Evolutionary conservation across 1,284 basidiomycete genomes (phyloP).

Genomic region (Trametes versicolor): DNA sequence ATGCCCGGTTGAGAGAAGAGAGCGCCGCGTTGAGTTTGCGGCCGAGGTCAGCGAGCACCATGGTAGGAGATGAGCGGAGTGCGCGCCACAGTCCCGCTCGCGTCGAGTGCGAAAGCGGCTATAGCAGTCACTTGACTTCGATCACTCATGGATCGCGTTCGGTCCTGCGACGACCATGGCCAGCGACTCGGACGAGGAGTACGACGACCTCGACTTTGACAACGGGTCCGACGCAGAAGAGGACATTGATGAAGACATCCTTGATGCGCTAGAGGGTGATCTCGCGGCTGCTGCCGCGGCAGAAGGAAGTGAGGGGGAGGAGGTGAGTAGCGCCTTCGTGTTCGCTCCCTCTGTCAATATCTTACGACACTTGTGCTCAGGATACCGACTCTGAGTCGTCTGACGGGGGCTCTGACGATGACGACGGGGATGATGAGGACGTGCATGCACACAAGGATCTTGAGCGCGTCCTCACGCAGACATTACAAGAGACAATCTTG

Average conservation of each 20-base stretch:
- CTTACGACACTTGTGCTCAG: constrained; percentile 41
- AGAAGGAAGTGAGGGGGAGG: constrained; percentile 49
- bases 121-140: constrained; percentile 32
- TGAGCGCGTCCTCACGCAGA: constrained; percentile 32
- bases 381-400: constrained; percentile 66
- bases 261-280: constrained; percentile 59
- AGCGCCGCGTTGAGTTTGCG: constrained; percentile 94
- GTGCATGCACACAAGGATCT: constrained; percentile 32
- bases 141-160: constrained; percentile 25
- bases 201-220: constrained; percentile 60
- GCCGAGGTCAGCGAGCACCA: constrained; percentile 98
- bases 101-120: constrained; percentile 7
- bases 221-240: constrained; percentile 58
- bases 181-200: constrained; percentile 71
- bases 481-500: constrained; percentile 24
- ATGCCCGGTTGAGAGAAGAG: constrained; percentile 87
- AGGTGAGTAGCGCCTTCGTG: constrained; percentile 33
- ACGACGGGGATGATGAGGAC: constrained; percentile 42
- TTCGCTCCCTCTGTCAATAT: background rate
- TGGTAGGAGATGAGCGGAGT: constrained; percentile 49
- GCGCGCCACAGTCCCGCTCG: constrained; percentile 20
- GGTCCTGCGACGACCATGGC: constrained; percentile 50
- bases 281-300: constrained; percentile 67
- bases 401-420: constrained; percentile 61
- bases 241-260: constrained; percentile 63